Evolutionary conservation across 140 eudicot genomes (phyloP).

Genomic region (Senecio squalidus): DNA sequence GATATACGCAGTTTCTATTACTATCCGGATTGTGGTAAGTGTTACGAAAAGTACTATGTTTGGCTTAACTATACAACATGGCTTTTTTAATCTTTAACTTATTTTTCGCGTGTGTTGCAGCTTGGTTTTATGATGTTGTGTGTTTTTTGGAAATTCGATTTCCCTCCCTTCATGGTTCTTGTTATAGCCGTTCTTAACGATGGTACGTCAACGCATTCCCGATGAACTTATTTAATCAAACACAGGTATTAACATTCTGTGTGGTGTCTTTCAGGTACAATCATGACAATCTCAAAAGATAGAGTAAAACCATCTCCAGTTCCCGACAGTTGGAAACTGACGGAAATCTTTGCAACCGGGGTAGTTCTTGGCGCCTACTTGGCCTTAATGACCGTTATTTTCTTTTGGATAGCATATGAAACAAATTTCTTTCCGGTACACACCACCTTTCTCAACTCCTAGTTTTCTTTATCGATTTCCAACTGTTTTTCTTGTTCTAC

Average conservation of each 20-base stretch:
- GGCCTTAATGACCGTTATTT: slow-evolving; percentile 74
- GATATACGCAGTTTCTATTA: slow-evolving; percentile 95
- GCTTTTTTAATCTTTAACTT: slow-evolving; percentile 3
- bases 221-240: background rate
- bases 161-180: slow-evolving; percentile 97
- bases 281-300: slow-evolving; percentile 91
- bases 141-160: slow-evolving; percentile 75
- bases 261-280: slow-evolving; percentile 56
- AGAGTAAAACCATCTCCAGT: slow-evolving; percentile 84
- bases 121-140: slow-evolving; percentile 79
- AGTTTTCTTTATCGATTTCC: background rate
- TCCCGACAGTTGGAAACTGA: slow-evolving; percentile 91
- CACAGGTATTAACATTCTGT: too few species aligned
- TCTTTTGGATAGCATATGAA: slow-evolving; percentile 70
- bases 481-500: slow-evolving; percentile 4
- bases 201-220: slow-evolving; percentile 36
- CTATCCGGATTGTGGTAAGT: slow-evolving; percentile 92
- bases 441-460: background rate
- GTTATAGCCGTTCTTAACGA: slow-evolving; percentile 90
- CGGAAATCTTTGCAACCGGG: slow-evolving; percentile 83
- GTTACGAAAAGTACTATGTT: slow-evolving; percentile 9
- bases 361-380: slow-evolving; percentile 69
- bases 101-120: slow-evolving; percentile 32
- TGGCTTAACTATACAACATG: slow-evolving; percentile 7
- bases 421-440: slow-evolving; percentile 71